Percentiles rank a stretch among this genome's conserved stretches.
Evolutionary conservation across 2,329 filamentous ascomycete species (phyloP).

Genomic region (Fusarium robinianum): DNA sequence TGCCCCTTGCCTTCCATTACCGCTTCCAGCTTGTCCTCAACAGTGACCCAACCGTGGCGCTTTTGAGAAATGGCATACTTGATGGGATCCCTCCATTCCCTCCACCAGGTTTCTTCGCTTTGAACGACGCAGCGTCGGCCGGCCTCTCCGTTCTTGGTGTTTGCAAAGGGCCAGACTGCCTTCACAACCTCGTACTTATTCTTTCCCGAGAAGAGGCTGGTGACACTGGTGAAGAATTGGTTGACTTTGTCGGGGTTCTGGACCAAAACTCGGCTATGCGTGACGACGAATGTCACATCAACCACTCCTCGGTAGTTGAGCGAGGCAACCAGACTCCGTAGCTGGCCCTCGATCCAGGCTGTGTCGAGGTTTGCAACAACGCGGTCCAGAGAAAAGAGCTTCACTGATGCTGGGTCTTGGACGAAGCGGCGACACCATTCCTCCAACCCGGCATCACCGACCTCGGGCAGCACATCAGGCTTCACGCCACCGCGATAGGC

Average conservation of each 20-base stretch:
- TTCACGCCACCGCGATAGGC: slow-evolving; percentile 54
- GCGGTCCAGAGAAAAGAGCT: slow-evolving; percentile 56
- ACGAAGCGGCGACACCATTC: slow-evolving; percentile 55
- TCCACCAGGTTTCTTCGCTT: slow-evolving; percentile 61
- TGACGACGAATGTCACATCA: slow-evolving; percentile 54
- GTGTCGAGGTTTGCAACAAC: slow-evolving; percentile 59
- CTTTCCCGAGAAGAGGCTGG: slow-evolving; percentile 56
- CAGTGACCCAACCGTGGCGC: slow-evolving; percentile 51
- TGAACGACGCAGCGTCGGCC: slow-evolving; percentile 55
- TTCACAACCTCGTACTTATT: slow-evolving; percentile 61
- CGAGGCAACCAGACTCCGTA: slow-evolving; percentile 55
- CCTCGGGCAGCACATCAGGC: slow-evolving; percentile 49
- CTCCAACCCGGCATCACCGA: slow-evolving; percentile 50
- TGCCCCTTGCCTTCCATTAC: slow-evolving; percentile 55
- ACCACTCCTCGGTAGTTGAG: slow-evolving; percentile 56
- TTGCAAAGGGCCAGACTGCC: slow-evolving; percentile 62
- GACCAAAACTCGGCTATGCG: slow-evolving; percentile 54
- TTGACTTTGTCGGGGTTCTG: slow-evolving; percentile 58
- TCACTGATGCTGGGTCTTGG: slow-evolving; percentile 50
- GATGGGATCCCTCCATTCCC: slow-evolving; percentile 42
- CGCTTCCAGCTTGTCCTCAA: slow-evolving; percentile 58
- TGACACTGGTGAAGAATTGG: slow-evolving; percentile 57
- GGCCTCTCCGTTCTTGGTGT: slow-evolving; percentile 50
- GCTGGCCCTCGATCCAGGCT: slow-evolving; percentile 58
- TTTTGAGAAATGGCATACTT: slow-evolving; percentile 52